Evolutionary conservation across 176 grass and related monocot genomes (phyloP).

Genomic region (Lolium rigidum): DNA sequence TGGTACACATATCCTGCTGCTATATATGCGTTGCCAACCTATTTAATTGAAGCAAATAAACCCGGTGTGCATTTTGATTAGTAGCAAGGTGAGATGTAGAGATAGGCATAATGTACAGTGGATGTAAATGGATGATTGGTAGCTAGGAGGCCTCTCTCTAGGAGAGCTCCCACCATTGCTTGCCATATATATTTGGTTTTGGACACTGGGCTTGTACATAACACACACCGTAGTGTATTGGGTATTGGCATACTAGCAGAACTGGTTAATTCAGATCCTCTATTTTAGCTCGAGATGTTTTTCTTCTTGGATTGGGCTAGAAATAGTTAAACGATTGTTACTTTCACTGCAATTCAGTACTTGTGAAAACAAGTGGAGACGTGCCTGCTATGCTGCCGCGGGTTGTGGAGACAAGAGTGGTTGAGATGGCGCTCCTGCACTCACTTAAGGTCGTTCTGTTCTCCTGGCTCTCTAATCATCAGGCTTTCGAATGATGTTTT

Average conservation of each 20-base stretch:
- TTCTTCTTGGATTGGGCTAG: background rate
- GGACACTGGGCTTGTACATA: background rate
- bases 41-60: constrained; percentile 3
- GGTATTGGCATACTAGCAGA: background rate
- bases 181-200: background rate
- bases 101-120: background rate
- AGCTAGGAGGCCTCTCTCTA: background rate
- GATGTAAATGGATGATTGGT: background rate
- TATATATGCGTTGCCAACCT: background rate
- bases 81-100: background rate
- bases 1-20: background rate
- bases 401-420: background rate
- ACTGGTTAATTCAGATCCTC: constrained; percentile 7
- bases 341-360: constrained; percentile 20
- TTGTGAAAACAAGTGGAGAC: constrained; percentile 12
- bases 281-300: background rate
- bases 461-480: too few species aligned
- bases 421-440: constrained; percentile 32
- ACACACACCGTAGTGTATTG: background rate
- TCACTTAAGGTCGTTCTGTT: background rate
- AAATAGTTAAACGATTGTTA: background rate
- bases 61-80: background rate
- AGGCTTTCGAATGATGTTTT: too few species aligned
- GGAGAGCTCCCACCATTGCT: background rate
- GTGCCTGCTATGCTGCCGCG: constrained; percentile 17